phyloP scores from a whole-genome alignment of 495 filamentous ascomycete species.

The Trichoderma orchidacearum region DNA sequence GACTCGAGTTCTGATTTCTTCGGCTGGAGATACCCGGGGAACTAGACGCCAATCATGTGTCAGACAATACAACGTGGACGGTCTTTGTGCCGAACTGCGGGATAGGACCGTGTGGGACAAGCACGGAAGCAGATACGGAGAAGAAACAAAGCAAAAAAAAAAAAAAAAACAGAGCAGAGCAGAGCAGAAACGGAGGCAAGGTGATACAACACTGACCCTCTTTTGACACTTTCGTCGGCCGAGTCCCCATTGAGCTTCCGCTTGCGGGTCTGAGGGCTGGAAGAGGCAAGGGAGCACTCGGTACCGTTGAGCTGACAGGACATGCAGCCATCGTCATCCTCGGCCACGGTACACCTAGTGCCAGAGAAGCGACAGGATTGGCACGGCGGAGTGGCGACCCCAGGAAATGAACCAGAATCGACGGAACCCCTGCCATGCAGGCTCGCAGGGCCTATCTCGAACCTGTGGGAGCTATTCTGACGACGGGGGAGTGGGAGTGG shows the following conservation, averaged over 20 bases:
- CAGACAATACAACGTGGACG: conserved; percentile 11
- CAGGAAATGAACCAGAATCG: conserved; percentile 11
- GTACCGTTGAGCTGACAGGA: conserved; percentile 47
- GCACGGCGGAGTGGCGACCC: conserved; percentile 18
- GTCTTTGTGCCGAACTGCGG: background rate
- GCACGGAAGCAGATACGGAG: background rate
- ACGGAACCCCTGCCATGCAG: background rate
- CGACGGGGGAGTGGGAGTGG: conserved; percentile 24
- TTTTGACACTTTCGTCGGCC: conserved; percentile 42
- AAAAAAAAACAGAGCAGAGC: conserved; percentile 4
- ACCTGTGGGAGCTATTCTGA: conserved; percentile 28
- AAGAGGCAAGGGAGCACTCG: conserved; percentile 47
- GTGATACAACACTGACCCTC: conserved; percentile 32
- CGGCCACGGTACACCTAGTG: conserved; percentile 81
- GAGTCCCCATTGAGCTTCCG: conserved; percentile 52
- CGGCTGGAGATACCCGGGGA: conserved; percentile 39
- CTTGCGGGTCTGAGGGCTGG: conserved; percentile 57
- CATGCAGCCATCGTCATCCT: conserved; percentile 48
- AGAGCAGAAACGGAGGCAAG: conserved; percentile 10
- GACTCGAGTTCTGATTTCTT: conserved; percentile 35
- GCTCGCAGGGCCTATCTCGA: conserved; percentile 4
- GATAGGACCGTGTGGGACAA: conserved; percentile 3
- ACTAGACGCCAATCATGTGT: conserved; percentile 32
- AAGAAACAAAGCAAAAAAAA: conserved; percentile 6
- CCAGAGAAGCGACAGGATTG: conserved; percentile 67